A percentile compares a stretch with the other conserved stretches of the same genome.
Evolutionary conservation across 2,329 filamentous ascomycete species (phyloP).

Genomic region (Penicillium sclerotigenum): DNA sequence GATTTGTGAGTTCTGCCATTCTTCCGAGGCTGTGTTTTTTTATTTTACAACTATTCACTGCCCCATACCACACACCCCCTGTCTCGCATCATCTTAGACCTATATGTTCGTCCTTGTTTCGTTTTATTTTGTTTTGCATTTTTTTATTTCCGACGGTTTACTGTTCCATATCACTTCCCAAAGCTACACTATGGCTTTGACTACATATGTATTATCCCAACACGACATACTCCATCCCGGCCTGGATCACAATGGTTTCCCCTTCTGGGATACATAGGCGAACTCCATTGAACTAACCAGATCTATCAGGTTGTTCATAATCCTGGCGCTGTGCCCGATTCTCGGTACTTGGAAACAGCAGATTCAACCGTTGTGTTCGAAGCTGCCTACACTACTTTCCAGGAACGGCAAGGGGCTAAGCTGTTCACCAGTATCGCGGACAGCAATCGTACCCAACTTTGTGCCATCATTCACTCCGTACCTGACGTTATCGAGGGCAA

Average conservation of each 20-base stretch:
- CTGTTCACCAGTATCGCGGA: slow-evolving; percentile 34
- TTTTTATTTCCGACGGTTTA: neutral
- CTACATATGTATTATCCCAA: neutral
- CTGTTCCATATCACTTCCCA: neutral
- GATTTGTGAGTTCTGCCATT: slow-evolving; percentile 35
- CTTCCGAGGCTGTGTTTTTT: neutral
- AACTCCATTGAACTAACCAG: slow-evolving; percentile 14
- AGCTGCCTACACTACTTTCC: slow-evolving; percentile 40
- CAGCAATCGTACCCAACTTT: slow-evolving; percentile 32
- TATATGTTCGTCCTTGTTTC: slow-evolving; percentile 3
- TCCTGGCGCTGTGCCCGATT: slow-evolving; percentile 45
- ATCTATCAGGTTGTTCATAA: slow-evolving; percentile 43
- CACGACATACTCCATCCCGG: neutral
- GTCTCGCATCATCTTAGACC: neutral
- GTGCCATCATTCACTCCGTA: slow-evolving; percentile 41
- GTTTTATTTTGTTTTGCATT: neutral
- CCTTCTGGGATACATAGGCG: slow-evolving; percentile 2
- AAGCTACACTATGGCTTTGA: neutral
- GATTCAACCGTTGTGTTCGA: slow-evolving; percentile 50
- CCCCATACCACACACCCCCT: neutral
- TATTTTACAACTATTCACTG: neutral
- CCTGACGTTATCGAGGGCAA: slow-evolving; percentile 32
- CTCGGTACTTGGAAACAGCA: slow-evolving; percentile 40
- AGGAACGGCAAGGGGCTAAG: slow-evolving; percentile 31
- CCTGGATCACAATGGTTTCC: slow-evolving; percentile 2